Base-by-base conservation (phyloP, 192 early-diverging fungal genomes). In the Dissophora globulifera region DNA sequence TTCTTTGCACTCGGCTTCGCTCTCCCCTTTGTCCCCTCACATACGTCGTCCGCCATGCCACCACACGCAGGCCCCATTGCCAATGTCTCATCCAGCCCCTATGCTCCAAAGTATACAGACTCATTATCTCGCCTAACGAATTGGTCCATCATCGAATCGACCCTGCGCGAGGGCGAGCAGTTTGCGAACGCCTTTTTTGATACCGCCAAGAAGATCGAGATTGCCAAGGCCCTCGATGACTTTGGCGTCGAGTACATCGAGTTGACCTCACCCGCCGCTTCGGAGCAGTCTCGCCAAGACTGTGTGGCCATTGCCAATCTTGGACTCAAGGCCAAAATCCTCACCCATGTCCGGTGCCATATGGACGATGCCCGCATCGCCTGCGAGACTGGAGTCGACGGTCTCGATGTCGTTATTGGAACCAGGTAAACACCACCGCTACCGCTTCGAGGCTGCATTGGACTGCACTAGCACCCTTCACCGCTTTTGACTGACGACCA, bases 191-290 rank as follows among this genome's bases (percentile, higher is more conserved):
- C 97, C 50, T 98, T 98, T 85, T 99, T 99, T 66, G 92, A 93
- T 70, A 95, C 93, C 15, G 96, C 91, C 67, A 97, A 94, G 87
- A 99, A 99, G 86, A 91, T 99, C 62, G 94, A 95, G 70, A 98
- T 99, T 58, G 97, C 97, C 69, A 96, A 94, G 87, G 95, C 95
- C n/a, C 88, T 99, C 20, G 97, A 99, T 70, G 93, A 91, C 19
- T 94, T 99, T 79, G 97, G 97, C 53, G 97, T 99, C 40, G 97
- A 99, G 80, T 99, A 99, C 85, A 93, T 99, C 48, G 97, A 99
- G 78, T 81, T 99, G 60, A 97, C 96, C 23, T 96, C 94, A 12
- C 97, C 97, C 3, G 96, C 95, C 29, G 97, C 97, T 5, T 96
- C 94, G 54, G 94, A 97, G 78, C 95, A 98, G 81, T 96, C 94